Percentiles rank a stretch among this genome's conserved stretches.
Evolutionary conservation across 495 filamentous ascomycete genomes (phyloP).

Genomic region (Apiosordaria backusii): DNA sequence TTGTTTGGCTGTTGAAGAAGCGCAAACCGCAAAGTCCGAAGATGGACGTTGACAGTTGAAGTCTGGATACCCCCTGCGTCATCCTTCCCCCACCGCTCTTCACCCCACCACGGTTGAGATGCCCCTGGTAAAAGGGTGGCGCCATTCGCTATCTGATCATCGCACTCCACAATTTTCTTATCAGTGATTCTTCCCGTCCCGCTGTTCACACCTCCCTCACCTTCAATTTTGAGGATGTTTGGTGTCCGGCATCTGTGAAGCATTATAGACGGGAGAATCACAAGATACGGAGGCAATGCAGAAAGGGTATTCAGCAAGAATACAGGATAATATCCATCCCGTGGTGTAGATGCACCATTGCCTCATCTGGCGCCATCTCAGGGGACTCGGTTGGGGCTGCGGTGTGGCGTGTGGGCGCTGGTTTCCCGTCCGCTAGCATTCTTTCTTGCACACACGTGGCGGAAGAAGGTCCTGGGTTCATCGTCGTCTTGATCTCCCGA

Average conservation of each 20-base stretch:
- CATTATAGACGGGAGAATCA: no score
- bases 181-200: neutral
- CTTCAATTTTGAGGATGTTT: no score
- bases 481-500: conserved; percentile 14
- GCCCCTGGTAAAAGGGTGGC: neutral
- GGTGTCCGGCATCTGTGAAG: no score
- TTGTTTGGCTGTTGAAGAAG: neutral
- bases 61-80: neutral
- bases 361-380: conserved; percentile 19
- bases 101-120: neutral
- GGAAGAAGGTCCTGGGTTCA: conserved; percentile 2
- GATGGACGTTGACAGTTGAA: neutral
- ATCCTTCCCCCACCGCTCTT: neutral
- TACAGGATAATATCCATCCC: neutral
- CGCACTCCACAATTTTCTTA: neutral
- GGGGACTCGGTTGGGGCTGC: neutral
- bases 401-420: conserved; percentile 1
- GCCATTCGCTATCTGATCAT: neutral
- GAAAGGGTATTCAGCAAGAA: neutral
- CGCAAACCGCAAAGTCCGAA: neutral
- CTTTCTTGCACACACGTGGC: conserved; percentile 23
- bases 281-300: neutral
- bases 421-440: conserved; percentile 8
- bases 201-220: neutral
- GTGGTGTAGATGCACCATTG: conserved; percentile 1